phyloP scores from a whole-genome alignment of 2,329 filamentous ascomycete species.

The Aureobasidium sp. region DNA sequence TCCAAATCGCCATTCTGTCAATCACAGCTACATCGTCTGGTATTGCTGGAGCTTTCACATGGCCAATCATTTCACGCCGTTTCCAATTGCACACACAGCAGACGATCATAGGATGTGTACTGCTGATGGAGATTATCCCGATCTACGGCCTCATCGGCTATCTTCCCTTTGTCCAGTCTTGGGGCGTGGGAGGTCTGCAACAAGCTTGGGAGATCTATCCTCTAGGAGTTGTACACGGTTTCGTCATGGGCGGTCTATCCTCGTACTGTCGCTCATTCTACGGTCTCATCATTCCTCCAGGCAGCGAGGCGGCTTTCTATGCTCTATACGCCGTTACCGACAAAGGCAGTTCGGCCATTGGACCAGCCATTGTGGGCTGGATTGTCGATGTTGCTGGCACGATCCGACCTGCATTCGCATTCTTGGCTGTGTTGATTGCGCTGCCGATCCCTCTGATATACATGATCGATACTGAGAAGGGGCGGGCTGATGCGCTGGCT shows the following conservation, averaged over 20 bases:
- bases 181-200: slow-evolving; percentile 73
- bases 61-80: slow-evolving; percentile 65
- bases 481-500: slow-evolving; percentile 25
- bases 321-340: slow-evolving; percentile 93
- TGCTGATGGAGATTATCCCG: slow-evolving; percentile 80
- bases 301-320: slow-evolving; percentile 88
- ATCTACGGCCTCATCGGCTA: slow-evolving; percentile 81
- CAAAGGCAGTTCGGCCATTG: slow-evolving; percentile 86
- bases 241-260: slow-evolving; percentile 79
- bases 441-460: slow-evolving; percentile 72
- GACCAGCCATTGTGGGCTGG: slow-evolving; percentile 77
- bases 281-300: slow-evolving; percentile 81
- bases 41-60: slow-evolving; percentile 79
- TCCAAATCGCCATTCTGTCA: slow-evolving; percentile 77
- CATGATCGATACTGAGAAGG: slow-evolving; percentile 64
- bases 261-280: slow-evolving; percentile 86
- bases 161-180: slow-evolving; percentile 61
- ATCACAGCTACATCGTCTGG: slow-evolving; percentile 80
- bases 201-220: slow-evolving; percentile 91
- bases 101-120: slow-evolving; percentile 77
- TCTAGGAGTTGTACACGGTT: slow-evolving; percentile 74
- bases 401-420: slow-evolving; percentile 62
- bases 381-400: slow-evolving; percentile 62
- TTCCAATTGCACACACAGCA: slow-evolving; percentile 65
- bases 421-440: slow-evolving; percentile 69